Conservation (phyloP, 768 basidiomycete genomes). For the Paxillus involutus region DNA sequence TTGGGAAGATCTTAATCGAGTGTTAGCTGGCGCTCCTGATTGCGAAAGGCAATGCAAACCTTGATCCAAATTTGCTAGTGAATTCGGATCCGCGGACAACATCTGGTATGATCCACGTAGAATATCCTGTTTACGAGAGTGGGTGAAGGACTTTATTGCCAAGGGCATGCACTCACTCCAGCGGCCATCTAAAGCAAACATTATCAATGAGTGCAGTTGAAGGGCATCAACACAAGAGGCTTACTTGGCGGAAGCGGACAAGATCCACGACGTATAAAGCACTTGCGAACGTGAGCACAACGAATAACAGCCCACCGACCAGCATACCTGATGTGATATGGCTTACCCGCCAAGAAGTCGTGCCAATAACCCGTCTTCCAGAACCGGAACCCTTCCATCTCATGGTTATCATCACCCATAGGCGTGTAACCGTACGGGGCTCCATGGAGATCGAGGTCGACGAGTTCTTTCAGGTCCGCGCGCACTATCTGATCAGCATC, state of each 20-base stretch:
- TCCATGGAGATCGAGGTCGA: slow-evolving; percentile 90
- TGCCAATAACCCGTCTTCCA: slow-evolving; percentile 99
- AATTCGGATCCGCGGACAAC: slow-evolving; percentile 92
- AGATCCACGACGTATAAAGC: slow-evolving; percentile 96
- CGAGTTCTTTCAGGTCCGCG: slow-evolving; percentile 90
- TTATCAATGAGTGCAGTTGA: not conserved
- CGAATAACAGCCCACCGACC: not conserved
- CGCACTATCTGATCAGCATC: slow-evolving; percentile 98
- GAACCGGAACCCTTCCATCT: slow-evolving; percentile 98
- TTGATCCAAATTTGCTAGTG: slow-evolving; percentile 94
- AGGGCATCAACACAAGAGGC: not conserved
- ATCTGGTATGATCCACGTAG: slow-evolving; percentile 90
- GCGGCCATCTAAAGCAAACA: slow-evolving; percentile 46
- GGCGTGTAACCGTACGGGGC: slow-evolving; percentile 96
- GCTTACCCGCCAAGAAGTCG: slow-evolving; percentile 76
- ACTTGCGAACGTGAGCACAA: slow-evolving; percentile 40
- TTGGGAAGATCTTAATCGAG: slow-evolving; percentile 80
- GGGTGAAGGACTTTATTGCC: not conserved
- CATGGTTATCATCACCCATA: slow-evolving; percentile 93
- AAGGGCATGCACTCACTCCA: slow-evolving; percentile 40
- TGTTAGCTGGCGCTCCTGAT: not conserved
- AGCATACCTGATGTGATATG: slow-evolving; percentile 92
- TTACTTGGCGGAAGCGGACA: slow-evolving; percentile 87
- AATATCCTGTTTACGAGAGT: slow-evolving; percentile 57
- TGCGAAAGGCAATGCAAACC: slow-evolving; percentile 38